Conservation (phyloP, 2,329 filamentous ascomycete genomes). For the Amauroascus niger region DNA sequence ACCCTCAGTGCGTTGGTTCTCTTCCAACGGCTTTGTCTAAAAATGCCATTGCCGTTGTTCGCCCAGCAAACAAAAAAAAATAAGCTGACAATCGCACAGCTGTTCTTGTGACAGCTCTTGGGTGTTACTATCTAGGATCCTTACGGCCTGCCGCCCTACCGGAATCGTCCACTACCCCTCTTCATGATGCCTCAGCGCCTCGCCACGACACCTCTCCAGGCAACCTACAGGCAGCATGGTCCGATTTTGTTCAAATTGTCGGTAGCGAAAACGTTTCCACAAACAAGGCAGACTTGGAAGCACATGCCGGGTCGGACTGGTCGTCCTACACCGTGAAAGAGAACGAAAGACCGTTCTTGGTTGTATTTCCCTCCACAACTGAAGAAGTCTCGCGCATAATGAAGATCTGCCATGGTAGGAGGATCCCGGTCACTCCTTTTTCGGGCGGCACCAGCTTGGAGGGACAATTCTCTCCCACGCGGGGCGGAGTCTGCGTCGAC, state of each 20-base stretch:
- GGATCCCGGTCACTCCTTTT: conserved; percentile 78
- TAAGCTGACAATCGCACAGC: conserved; percentile 30
- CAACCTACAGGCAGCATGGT: conserved; percentile 56
- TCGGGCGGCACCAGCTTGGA: conserved; percentile 83
- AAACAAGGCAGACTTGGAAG: conserved; percentile 43
- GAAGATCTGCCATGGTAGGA: conserved; percentile 72
- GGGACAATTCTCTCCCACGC: conserved; percentile 75
- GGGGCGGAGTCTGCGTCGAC: conserved; percentile 75
- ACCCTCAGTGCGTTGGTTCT: conserved; percentile 26
- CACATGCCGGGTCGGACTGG: conserved; percentile 55
- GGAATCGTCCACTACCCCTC: conserved; percentile 48
- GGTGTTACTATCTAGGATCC: conserved; percentile 49
- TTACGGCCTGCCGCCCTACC: conserved; percentile 40
- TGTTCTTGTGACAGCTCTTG: conserved; percentile 41
- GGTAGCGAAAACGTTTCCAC: conserved; percentile 56
- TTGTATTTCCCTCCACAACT: conserved; percentile 68
- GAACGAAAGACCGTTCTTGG: conserved; percentile 43
- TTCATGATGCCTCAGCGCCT: conserved; percentile 40
- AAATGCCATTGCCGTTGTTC: conserved; percentile 6
- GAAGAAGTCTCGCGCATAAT: conserved; percentile 79
- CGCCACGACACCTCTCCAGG: conserved; percentile 47
- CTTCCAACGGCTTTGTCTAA: conserved; percentile 20
- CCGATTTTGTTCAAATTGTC: conserved; percentile 52
- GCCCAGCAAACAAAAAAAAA: not conserved
- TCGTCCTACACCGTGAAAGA: conserved; percentile 43